Evolutionary conservation across 2,329 filamentous ascomycete genomes (phyloP).

Genomic region (Zopfia rhizophila): DNA sequence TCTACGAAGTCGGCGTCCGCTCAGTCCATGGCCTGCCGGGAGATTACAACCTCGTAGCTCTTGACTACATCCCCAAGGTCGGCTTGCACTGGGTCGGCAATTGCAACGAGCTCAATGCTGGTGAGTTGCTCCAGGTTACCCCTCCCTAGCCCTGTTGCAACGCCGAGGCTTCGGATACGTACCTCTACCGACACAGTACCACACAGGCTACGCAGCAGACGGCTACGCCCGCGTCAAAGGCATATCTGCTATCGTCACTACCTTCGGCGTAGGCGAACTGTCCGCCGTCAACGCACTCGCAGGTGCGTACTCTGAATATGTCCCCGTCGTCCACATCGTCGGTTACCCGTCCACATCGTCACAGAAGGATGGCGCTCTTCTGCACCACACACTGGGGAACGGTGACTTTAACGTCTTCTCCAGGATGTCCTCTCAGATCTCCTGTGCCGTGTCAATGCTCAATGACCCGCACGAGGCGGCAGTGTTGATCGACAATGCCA

Average conservation of each 20-base stretch:
- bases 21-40: conserved; percentile 64
- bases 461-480: conserved; percentile 76
- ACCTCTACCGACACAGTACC: conserved; percentile 13
- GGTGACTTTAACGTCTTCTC: conserved; percentile 85
- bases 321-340: conserved; percentile 60
- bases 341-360: conserved; percentile 55
- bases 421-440: conserved; percentile 79
- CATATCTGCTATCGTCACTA: conserved; percentile 58
- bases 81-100: conserved; percentile 70
- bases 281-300: conserved; percentile 60
- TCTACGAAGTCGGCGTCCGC: conserved; percentile 61
- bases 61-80: conserved; percentile 67
- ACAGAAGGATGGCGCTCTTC: conserved; percentile 53
- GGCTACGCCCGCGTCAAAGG: conserved; percentile 60
- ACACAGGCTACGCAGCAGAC: conserved; percentile 58
- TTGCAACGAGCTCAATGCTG: conserved; percentile 70
- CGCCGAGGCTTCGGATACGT: conserved; percentile 19
- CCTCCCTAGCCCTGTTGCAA: conserved; percentile 8
- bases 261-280: conserved; percentile 61
- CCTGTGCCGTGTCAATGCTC: conserved; percentile 76
- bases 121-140: conserved; percentile 40
- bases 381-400: conserved; percentile 61
- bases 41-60: conserved; percentile 60
- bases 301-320: conserved; percentile 59
- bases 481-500: conserved; percentile 78